Evolutionary conservation across 306 rosid species (phyloP), one percentile per base, ranked within the genome.

Genomic region (Vigna nakashimae): DNA sequence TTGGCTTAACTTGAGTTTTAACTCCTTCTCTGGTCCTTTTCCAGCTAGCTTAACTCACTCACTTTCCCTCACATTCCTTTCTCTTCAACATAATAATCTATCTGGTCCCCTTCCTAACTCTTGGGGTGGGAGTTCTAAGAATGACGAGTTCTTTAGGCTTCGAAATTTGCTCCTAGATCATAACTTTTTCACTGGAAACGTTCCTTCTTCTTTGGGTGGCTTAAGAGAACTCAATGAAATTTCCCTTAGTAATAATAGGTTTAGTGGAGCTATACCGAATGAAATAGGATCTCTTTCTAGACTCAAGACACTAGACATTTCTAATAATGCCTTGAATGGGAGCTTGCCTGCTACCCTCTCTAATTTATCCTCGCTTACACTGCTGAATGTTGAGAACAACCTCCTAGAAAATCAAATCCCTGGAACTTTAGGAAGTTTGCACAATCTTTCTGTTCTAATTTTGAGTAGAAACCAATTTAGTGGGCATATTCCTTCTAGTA

Each of bases 41-140:
- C 97, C 97, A 0, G 0, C 48, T 30, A 69, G 65, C 43, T 73
- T 91, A 20, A 48, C 83, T 26, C 83, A 8, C 49, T 90, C 92
- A 1, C 53, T 20, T 77, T 90, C 91, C 12, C 92, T 89, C 9
- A 70, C 69, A 3, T 89, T 84, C 58, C 90, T 91, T 79, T 52
- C 84, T 46, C 88, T 88, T 42, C 85, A 86, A 30, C 82, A 86
- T 79, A 91, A 89, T 60, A 91, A 91, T 76, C 89, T 91, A 70
- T 86, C 92, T 4, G 92, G 89, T 24, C 64, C 80, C 5, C 20
- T 90, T n/a, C 86, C 89, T 0, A 82, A 79, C 71, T 73, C 88
- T 3, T 90, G 88, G 92, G 89, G 89, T 45, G 48, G 46, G 2
- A 58, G 45, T 12, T 50, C 46, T 8, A 70, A 66, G 10, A 83